phyloP scores from a whole-genome alignment of 208 protist genomes.

The Crithidia brevicula region DNA sequence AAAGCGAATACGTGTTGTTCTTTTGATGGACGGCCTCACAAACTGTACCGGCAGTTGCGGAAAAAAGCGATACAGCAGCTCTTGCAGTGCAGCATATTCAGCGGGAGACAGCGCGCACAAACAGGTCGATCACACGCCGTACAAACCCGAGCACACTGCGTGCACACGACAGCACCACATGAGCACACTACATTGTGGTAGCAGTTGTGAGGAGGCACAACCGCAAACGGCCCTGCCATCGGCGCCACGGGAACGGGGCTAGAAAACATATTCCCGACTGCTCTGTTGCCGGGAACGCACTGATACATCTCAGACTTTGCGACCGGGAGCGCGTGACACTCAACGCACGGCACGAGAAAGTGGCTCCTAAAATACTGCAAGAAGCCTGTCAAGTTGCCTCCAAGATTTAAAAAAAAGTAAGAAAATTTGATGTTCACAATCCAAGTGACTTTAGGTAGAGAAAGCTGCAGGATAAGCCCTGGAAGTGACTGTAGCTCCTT shows the following conservation, averaged over 20 bases:
- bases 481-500: too few species aligned
- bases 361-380: too few species aligned
- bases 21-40: constrained; percentile 36
- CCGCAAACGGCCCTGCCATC: constrained; percentile 7
- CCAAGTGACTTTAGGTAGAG: too few species aligned
- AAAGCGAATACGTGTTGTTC: too few species aligned
- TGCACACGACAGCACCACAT: constrained; percentile 62
- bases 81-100: constrained; percentile 73
- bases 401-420: background rate
- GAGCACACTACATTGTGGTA: constrained; percentile 43
- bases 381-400: background rate
- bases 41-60: constrained; percentile 41
- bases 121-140: constrained; percentile 68
- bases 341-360: too few species aligned
- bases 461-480: too few species aligned
- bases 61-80: constrained; percentile 77
- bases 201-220: constrained; percentile 48
- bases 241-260: constrained; percentile 3
- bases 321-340: too few species aligned
- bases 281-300: too few species aligned
- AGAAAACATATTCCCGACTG: constrained; percentile 10
- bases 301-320: too few species aligned
- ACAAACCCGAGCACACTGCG: constrained; percentile 65
- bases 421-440: too few species aligned
- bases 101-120: constrained; percentile 57